Base-by-base conservation (phyloP, 148 eudicot species). In the Rhododendron kiyosumense region DNA sequence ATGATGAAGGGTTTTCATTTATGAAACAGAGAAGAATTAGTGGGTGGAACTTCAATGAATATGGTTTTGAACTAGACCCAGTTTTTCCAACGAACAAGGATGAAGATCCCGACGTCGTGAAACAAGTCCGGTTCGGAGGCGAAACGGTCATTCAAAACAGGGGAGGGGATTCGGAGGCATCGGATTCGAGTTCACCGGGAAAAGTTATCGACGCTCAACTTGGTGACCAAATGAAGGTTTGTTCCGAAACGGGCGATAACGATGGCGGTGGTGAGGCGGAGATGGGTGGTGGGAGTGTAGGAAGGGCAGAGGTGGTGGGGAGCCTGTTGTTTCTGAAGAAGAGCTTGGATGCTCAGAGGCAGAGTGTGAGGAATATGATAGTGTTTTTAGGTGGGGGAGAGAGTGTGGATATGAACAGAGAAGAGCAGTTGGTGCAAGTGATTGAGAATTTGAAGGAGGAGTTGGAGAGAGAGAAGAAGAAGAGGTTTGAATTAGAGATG, bases 21-120 rank as follows among this genome's bases (percentile, higher is more conserved):
- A 86, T 32, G 81, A 94, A 88, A 59, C 92, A 94, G n/a, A 93
- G 96, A 85, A 93, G 98, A 89, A 89, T 95, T 30, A 94, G 96
- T 87, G 98, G 98, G 24, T 95, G 96, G 98, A 95, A 95, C 82
- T 95, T 95, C 83, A 95, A 94, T 65, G 88, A 89, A 20, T 94
- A 95, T 22, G 96, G 91, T 17, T 95, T 93, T 63, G 88, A 94
- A 75, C 82, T 94, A 51, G 94, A 94, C 52, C 98, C 98, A 0
- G 90, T 95, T 71, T 93, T 92, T 54, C 93, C 93, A 4, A 75
- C 54, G 22, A 87, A 71, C 51, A 32, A 57, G 51, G 84, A 41
- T 7, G 80, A 24, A 38, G 73, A 63, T 36, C 81, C 77, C 32
- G 79, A 63, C 8, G 6, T 54, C 30, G 79, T 46, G 45, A 80